Percentiles rank a stretch among this genome's conserved stretches.
phyloP scores from a whole-genome alignment of 2,329 filamentous ascomycete genomes.

The Diaporthe humulicola region DNA sequence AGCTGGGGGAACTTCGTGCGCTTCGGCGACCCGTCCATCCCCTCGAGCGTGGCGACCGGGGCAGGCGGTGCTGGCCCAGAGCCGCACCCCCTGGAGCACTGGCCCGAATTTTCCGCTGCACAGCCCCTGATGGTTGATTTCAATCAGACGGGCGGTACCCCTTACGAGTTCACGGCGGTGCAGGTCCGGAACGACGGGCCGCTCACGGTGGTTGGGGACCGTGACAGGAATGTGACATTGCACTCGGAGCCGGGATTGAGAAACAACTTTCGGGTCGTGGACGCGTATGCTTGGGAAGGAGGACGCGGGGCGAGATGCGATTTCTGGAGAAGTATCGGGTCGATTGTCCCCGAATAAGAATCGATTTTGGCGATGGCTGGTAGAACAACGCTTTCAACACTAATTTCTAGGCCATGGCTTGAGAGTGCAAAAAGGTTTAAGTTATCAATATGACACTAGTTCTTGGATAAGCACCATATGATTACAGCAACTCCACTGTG shows the following conservation, averaged over 20 bases:
- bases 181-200: slow-evolving; percentile 40
- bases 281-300: slow-evolving; percentile 59
- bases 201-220: slow-evolving; percentile 42
- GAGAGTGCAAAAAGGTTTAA: too few relatives aligned
- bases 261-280: slow-evolving; percentile 49
- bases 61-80: background rate
- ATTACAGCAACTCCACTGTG: too few relatives aligned
- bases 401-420: background rate
- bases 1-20: slow-evolving; percentile 1
- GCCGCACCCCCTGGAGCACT: background rate
- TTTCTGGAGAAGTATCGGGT: slow-evolving; percentile 50
- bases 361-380: too few relatives aligned
- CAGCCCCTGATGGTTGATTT: background rate
- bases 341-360: slow-evolving; percentile 27
- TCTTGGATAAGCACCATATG: too few relatives aligned
- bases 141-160: background rate
- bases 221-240: slow-evolving; percentile 44
- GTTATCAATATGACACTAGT: too few relatives aligned
- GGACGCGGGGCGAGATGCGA: slow-evolving; percentile 56
- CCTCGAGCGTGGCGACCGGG: background rate
- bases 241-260: slow-evolving; percentile 20
- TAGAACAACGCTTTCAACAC: too few relatives aligned
- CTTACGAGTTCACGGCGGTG: slow-evolving; percentile 8
- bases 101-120: background rate
- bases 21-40: background rate